Evolutionary conservation across 192 early-diverging fungal species (phyloP), one percentile per base, ranked within the genome.

Genomic region (Entomortierella lignicola): DNA sequence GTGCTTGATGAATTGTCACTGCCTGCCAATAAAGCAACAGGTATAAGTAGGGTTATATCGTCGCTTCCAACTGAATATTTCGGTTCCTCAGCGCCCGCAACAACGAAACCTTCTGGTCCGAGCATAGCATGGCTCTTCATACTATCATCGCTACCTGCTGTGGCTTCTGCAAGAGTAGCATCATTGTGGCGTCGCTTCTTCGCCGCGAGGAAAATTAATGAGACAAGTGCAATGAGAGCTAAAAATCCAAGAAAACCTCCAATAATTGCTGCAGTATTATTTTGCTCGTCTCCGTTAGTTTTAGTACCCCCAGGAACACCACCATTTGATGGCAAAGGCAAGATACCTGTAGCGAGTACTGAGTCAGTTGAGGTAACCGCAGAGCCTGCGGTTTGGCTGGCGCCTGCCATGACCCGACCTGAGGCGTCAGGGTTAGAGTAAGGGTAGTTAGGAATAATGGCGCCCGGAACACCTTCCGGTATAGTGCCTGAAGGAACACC

Each of bases 361-460:
- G 54, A 52, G 10, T 25, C 29, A 26, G 39, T 52, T 30, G 60
- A 30, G 0, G 48, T n/a, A 12, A 47, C 13, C 4, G 26, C 1
- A 4, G 20, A 7, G 34, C 63, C 50, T 4, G 54, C 32, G 15
- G 66, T 69, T 15, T 39, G 59, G 11, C 25, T 67, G 6, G 37
- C 53, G 11, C 65, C 60, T 17, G 63, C 66, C 48, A 77, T 15
- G 6, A 63, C 66, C 21, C 62, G 66, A 31, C 53, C 59, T 15
- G 65, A 31, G 12, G 66, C 60, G 12, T 77, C 73, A 17, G 73
- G 60, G 41, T 69, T 69, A 13, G 73, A 63, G 32, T 31, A 63
- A 25, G 66, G 66, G 17, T 41, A 42, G 25, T 51, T 39, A 20
- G 73, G 54, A 13, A 39, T 32, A 42, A 57, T n/a, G 5, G 48